A percentile compares a stretch with the other conserved stretches of the same genome.
Conservation (phyloP, 176 grass and related monocot species). For the Dactylis glomerata region DNA sequence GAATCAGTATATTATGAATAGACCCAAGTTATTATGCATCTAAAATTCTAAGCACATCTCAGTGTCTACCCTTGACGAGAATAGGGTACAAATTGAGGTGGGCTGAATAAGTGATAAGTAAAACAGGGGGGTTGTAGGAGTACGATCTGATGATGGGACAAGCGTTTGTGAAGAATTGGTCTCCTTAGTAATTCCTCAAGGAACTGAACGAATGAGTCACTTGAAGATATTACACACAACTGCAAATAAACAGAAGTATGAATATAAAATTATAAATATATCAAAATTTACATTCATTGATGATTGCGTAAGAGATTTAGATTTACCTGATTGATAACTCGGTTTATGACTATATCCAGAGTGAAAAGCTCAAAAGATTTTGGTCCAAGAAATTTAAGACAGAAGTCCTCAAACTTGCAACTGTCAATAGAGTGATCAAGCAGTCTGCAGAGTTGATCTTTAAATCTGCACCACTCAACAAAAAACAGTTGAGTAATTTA, state of each 20-base stretch:
- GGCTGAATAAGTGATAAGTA: neutral
- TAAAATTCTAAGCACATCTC: too few relatives aligned
- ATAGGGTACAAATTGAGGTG: neutral
- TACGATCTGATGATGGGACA: conserved; percentile 7
- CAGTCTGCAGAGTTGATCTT: conserved; percentile 24
- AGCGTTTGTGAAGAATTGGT: neutral
- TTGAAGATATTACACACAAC: conserved; percentile 29
- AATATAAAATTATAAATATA: neutral
- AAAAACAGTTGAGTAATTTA: neutral
- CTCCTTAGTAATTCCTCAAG: neutral
- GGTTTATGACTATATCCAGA: conserved; percentile 34
- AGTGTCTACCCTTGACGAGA: neutral
- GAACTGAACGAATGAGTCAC: neutral
- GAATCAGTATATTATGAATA: too few relatives aligned
- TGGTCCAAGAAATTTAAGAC: conserved; percentile 36
- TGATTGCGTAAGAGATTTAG: neutral
- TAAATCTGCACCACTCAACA: conserved; percentile 33
- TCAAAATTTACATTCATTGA: neutral
- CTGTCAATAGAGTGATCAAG: conserved; percentile 22
- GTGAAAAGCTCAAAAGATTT: conserved; percentile 47
- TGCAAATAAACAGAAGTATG: conserved; percentile 18
- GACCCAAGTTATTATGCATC: too few relatives aligned
- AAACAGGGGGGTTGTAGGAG: neutral
- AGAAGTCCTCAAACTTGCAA: conserved; percentile 36
- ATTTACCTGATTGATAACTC: conserved; percentile 48